phyloP scores from a whole-genome alignment of 2,329 filamentous ascomycete species.

The Biscogniauxia marginata region DNA sequence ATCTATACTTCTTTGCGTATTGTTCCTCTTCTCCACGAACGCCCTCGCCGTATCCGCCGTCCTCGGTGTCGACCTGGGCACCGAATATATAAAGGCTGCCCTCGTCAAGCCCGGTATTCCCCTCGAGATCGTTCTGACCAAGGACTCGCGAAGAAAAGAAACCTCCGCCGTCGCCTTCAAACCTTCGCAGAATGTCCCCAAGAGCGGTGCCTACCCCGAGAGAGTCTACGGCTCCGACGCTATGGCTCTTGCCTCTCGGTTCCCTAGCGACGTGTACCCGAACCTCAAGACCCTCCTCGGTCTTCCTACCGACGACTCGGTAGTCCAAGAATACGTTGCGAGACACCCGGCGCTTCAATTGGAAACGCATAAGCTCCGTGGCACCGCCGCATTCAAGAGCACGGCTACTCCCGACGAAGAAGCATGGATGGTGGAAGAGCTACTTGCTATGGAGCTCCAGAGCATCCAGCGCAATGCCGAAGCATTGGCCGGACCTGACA shows the following conservation, averaged over 20 bases:
- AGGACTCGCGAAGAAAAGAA: slow-evolving; percentile 97
- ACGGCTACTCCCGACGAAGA: slow-evolving; percentile 59
- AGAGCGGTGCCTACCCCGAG: slow-evolving; percentile 74
- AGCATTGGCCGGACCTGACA: slow-evolving; percentile 72
- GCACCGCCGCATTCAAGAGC: slow-evolving; percentile 81
- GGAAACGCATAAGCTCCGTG: slow-evolving; percentile 56
- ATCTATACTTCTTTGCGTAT: slow-evolving; percentile 36
- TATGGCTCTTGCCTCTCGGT: slow-evolving; percentile 79
- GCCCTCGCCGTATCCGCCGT: slow-evolving; percentile 67
- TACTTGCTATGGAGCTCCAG: slow-evolving; percentile 94
- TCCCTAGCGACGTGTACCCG: slow-evolving; percentile 89
- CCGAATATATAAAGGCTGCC: slow-evolving; percentile 93
- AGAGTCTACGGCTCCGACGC: slow-evolving; percentile 90
- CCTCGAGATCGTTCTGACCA: slow-evolving; percentile 95
- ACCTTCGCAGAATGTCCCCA: slow-evolving; percentile 65
- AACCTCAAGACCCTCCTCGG: slow-evolving; percentile 93
- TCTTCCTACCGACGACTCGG: slow-evolving; percentile 58
- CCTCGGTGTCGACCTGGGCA: slow-evolving; percentile 89
- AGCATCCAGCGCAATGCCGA: slow-evolving; percentile 90
- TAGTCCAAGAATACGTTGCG: slow-evolving; percentile 67
- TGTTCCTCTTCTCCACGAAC: slow-evolving; percentile 46
- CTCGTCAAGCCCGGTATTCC: slow-evolving; percentile 96
- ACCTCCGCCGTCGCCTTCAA: slow-evolving; percentile 91
- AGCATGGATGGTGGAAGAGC: slow-evolving; percentile 80
- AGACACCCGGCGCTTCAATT: slow-evolving; percentile 78